These are phyloP conservation scores for Saturnispora bothae DNA, from an alignment of 805 yeast genomes.

Conservation along the genomic window DNA sequence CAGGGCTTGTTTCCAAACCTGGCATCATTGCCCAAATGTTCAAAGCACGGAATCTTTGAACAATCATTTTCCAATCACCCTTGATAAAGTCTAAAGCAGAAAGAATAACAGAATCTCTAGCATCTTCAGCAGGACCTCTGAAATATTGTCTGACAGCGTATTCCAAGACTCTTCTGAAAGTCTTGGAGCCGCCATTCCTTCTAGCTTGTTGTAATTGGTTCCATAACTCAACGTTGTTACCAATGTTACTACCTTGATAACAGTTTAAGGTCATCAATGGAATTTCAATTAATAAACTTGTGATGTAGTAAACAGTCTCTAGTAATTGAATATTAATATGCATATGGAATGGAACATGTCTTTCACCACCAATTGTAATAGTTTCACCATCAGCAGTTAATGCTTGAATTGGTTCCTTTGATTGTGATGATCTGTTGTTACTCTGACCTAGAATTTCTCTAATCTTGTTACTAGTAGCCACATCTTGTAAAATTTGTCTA, in stretches of 20 bases:
- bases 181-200: conserved; percentile 33
- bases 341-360: conserved; percentile 94
- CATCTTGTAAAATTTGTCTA: conserved; percentile 78
- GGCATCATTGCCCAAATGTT: conserved; percentile 57
- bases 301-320: conserved; percentile 87
- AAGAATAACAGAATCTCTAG: conserved; percentile 85
- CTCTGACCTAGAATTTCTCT: conserved; percentile 95
- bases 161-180: conserved; percentile 85
- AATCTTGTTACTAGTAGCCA: conserved; percentile 74
- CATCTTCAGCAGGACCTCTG: conserved; percentile 96
- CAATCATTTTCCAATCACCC: conserved; percentile 82
- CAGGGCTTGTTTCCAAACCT: conserved; percentile 37
- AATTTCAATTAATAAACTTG: conserved; percentile 80
- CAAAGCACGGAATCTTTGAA: conserved; percentile 60
- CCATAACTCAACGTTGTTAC: conserved; percentile 10
- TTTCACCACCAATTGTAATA: conserved; percentile 31
- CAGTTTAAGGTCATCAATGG: conserved; percentile 59
- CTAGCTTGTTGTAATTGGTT: conserved; percentile 12
- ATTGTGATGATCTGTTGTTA: conserved; percentile 44
- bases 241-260: conserved; percentile 28
- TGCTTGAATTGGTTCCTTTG: conserved; percentile 30
- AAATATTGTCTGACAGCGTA: conserved; percentile 89
- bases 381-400: conserved; percentile 9
- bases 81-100: conserved; percentile 81
- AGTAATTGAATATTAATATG: conserved; percentile 92